Evolutionary conservation across 192 early-diverging fungal genomes (phyloP), one percentile per base, ranked within the genome.

Genomic region (Coemansia sp.): DNA sequence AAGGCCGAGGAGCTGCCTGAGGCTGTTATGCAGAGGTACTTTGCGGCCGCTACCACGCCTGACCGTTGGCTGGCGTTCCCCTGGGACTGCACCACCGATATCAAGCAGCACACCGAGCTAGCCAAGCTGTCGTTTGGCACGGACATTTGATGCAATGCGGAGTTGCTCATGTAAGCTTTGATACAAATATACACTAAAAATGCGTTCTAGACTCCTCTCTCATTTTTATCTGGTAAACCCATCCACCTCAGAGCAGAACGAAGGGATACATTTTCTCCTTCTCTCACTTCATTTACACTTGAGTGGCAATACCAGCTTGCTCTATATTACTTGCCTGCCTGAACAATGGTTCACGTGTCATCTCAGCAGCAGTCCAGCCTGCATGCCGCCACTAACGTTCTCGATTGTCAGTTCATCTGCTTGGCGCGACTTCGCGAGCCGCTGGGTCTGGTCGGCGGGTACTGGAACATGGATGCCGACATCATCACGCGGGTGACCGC

Each of bases 41-140:
- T 76, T 52, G 83, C 88, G n/a, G 85, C 84, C 48, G 84, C 81
- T 30, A 82, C 87, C 17, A 87, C 86, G 65, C 83, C 85, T 13
- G 89, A 91, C 65, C 77, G 81, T 56, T 91, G 89, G 89, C 47
- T 88, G 50, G 82, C 83, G 24, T 89, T 88, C 64, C 88, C 88
- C 23, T 88, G 87, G 87, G 88, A 90, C 69, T 69, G 67, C 56
- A 83, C 84, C 34, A 58, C 73, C 30, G 85, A 90, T 65, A 90
- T 90, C 54, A 81, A 82, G 34, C 80, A 81, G 12, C 88, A 90
- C 40, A 87, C 84, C n/a, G 71, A 79, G 55, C 71, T 73, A 54
- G 66, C 82, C 15, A 71, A 81, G 25, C 55, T 57, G 48, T 57
- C 55, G 12, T 62, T 62, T 55, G 34, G 22, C 5, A 23, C 53